Base-by-base conservation (phyloP, 108 stramenopile genomes). In the Stephanodiscus minutulus region DNA sequence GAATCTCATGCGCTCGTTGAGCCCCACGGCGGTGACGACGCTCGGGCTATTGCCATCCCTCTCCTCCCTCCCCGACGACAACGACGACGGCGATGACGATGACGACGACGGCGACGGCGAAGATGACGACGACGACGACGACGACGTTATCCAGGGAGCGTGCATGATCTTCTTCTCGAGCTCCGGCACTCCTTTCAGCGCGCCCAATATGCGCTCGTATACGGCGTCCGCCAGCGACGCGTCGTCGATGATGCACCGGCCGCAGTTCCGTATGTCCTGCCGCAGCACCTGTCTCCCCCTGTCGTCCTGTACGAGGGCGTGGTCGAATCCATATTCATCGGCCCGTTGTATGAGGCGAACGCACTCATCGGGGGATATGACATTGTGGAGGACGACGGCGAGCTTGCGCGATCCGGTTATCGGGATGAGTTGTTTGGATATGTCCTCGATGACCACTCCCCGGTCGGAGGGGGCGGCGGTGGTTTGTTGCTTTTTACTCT, bases 1-100 rank as follows among this genome's bases (percentile, higher is more conserved):
- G 39, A 82, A 59, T 27, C 81, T 55, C 22, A 82, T 22, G 33
- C 81, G 57, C 44, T 82, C 81, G 63, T 82, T 82, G 35, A 77
- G 62, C 2, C 81, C 81, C 41, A 77, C 70, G 2, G 76, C 76
- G 9, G 39, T 56, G 25, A 67, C 35, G 31, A 17, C 43, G 31
- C 17, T n/a, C 52, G 37, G 13, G 13, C 2, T 31, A 46, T 29
- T 46, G 25, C 18, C 24, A 12, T 25, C 57, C 58, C 41, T 36
- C 27, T 15, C 39, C 7, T 41, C 24, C 29, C 24, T 43, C 27
- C 17, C 17, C n/a, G 6, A 13, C 43, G 22, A 13, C 50, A 18
- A 52, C 22, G 50, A 52, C 22, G 22, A 24, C 22, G 20, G 6
- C 6, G 50, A 24, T 20, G 50, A 21, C 50, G 50, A 17, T 18